These are phyloP conservation scores for Colletotrichum sp. DNA, from an alignment of 2,329 filamentous ascomycete genomes.

Conservation along the genomic window DNA sequence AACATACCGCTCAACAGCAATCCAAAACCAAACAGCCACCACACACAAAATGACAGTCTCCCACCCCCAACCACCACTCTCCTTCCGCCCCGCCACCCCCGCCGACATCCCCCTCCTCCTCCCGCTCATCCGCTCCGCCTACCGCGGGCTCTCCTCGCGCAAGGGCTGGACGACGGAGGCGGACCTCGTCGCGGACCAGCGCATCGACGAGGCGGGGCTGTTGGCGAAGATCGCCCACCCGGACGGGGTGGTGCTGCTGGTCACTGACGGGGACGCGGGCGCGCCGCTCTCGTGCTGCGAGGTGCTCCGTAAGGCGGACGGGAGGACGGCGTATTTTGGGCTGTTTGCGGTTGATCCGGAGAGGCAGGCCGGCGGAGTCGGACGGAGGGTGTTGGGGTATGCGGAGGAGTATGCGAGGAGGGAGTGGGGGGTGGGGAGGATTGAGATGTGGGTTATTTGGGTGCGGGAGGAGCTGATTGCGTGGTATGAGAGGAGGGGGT, in stretches of 20 bases:
- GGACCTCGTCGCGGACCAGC: slow-evolving; percentile 45
- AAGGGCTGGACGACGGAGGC: slow-evolving; percentile 54
- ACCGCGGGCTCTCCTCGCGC: slow-evolving; percentile 45
- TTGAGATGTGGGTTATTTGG: slow-evolving; percentile 53
- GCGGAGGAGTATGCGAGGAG: slow-evolving; percentile 43
- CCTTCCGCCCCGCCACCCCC: slow-evolving; percentile 38
- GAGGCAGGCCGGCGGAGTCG: slow-evolving; percentile 49
- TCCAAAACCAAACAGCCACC: background rate
- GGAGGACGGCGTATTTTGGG: slow-evolving; percentile 41
- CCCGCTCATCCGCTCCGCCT: slow-evolving; percentile 46
- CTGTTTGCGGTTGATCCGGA: slow-evolving; percentile 52
- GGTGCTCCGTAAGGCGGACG: slow-evolving; percentile 28
- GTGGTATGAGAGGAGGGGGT: slow-evolving; percentile 52
- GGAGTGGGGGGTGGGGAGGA: slow-evolving; percentile 32
- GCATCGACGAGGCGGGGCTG: slow-evolving; percentile 43
- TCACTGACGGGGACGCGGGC: slow-evolving; percentile 27
- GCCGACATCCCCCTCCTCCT: slow-evolving; percentile 37
- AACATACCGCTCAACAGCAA: background rate
- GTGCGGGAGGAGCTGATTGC: slow-evolving; percentile 46
- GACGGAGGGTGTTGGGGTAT: slow-evolving; percentile 41
- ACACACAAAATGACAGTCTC: background rate
- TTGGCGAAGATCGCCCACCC: slow-evolving; percentile 44
- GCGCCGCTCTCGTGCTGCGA: slow-evolving; percentile 49
- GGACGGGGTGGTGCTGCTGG: slow-evolving; percentile 40
- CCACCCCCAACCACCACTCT: slow-evolving; percentile 21